Base-by-base conservation (phyloP, 2,329 filamentous ascomycete genomes). In the Fulvia fulva region DNA sequence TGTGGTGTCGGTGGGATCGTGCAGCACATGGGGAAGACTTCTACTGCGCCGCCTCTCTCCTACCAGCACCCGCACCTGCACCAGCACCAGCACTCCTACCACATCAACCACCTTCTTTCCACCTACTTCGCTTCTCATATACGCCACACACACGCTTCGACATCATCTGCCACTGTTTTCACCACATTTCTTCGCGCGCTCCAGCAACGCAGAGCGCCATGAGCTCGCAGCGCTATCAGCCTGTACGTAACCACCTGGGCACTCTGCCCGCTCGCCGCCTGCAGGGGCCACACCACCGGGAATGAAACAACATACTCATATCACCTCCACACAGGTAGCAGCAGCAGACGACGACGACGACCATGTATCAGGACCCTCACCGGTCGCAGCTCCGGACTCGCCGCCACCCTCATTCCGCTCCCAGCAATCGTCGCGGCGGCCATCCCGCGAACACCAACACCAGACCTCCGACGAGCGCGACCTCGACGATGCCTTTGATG, bases 401-500 rank as follows among this genome's bases (percentile, higher is more conserved):
- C 79, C 79, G 64, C 79, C 79, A 37, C 93, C 93, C 1, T 97
- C 93, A 1, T 97, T 97, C 75, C 90, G 87, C 73, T 97, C 92
- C 49, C 85, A 89, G 71, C 81, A 88, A 30, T 91, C 91, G 1
- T 92, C 89, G 34, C 83, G 79, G 55, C 76, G 76, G 77, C 80
- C 79, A 74, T 78, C 80, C 57, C 75, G 78, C 53, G 76, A 80
- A 62, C 74, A 80, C 59, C 79, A 83, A 65, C 78, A 79, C 41
- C 74, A 78, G 55, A 77, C 75, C 65, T 79, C 83, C 58, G 88
- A 91, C 60, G 87, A 96, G 68, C 82, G 88, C 61, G 87, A 90
- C n/a, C 83, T 99, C 14, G 90, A 90, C 67, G 93, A 97, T 72
- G 91, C 94, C 0, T 99, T 99, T 74, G 93, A 91, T 71, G 75